Evolutionary conservation across 306 rosid genomes (phyloP), one percentile per base, ranked within the genome.

Genomic region (Malus fusca): DNA sequence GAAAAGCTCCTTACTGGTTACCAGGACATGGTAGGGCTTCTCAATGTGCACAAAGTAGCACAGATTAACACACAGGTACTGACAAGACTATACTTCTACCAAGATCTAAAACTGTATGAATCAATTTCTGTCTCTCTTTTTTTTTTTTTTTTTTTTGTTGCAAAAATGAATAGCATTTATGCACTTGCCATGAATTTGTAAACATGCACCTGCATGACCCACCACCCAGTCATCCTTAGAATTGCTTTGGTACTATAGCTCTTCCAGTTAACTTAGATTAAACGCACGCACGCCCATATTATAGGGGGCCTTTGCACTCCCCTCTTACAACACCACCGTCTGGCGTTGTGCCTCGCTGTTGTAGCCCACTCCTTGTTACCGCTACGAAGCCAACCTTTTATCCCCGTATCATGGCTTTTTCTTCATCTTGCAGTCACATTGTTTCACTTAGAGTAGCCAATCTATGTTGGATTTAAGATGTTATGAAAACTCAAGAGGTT

Each of bases 11-110:
- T 95, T 75, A 95, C 96, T 26, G 98, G 96, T 74, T 95, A 92
- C 85, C 88, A 95, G 70, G 97, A 94, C 77, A 94, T 94, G 97
- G 86, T 90, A 78, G 98, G 98, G 71, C 88, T 91, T 73, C 82
- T 94, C 64, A 91, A 81, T 78, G 84, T 91, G 55, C 96, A 88
- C 70, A 91, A 88, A 87, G 94, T 90, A 64, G 96, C 96, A 14
- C 85, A 83, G 59, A 77, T 90, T 66, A 93, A 90, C 75, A 91
- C 97, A 7, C 98, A 93, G 98, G 98, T 90, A 77, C 5, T 28
- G 69, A n/a, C 14, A 74, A 46, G 21, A 66, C 40, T 69, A 25
- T 74, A 56, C 52, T 78, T 77, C 30, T 44, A 55, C 77, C n/a
- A 7, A 35, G 25, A 48, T 53, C 22, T 8, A 14, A 28, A 17